Base-by-base conservation (phyloP, 2,329 filamentous ascomycete species). In the Hysterium pulicare region DNA sequence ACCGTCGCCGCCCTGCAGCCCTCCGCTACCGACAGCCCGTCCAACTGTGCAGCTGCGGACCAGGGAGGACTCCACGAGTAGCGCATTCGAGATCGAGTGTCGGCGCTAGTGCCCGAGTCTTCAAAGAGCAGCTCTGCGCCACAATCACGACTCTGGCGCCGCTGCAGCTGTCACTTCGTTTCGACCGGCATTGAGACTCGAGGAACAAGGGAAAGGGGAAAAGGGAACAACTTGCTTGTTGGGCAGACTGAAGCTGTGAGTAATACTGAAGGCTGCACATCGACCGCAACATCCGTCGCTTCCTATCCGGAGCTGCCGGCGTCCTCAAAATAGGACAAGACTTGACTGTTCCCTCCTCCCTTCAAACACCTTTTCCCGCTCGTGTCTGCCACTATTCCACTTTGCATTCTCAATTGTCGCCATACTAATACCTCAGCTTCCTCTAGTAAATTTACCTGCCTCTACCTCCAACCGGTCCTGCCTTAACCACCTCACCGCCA, bases 281-380 rank as follows among this genome's bases (percentile, higher is more conserved):
- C 45, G 38, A 48, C 56, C 53, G 46, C 44, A 21, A 30, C 46
- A 48, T 48, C 53, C 55, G 56, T 53, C 39, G 40, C 48, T 52
- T 49, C 51, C 56, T 38, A 54, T 57, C 58, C 59, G 58, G 32
- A 28, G 42, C 40, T 45, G 45, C 51, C 48, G 56, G 48, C 51
- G 40, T 40, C 42, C 38, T 55, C 50, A 42, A 48, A 48, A 28
- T 28, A 13, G 13, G 13, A 7, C 24, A 28, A 13, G 24, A 13
- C 24, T 13, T 8, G 13, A 28, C 13, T 7, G 8, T 13, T 7
- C 24, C 7, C 13, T 28, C 24, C 7, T 8, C 24, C 8, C 24
- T 28, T 28, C 13, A 13, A 28, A 13, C 24, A 7, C 24, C 7
- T 28, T 7, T 7, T 28, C 7, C 13, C 24, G 24, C 24, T 13